Evolutionary conservation across 2,329 filamentous ascomycete species (phyloP), one percentile per base, ranked within the genome.

Genomic region (Fusarium sp.): DNA sequence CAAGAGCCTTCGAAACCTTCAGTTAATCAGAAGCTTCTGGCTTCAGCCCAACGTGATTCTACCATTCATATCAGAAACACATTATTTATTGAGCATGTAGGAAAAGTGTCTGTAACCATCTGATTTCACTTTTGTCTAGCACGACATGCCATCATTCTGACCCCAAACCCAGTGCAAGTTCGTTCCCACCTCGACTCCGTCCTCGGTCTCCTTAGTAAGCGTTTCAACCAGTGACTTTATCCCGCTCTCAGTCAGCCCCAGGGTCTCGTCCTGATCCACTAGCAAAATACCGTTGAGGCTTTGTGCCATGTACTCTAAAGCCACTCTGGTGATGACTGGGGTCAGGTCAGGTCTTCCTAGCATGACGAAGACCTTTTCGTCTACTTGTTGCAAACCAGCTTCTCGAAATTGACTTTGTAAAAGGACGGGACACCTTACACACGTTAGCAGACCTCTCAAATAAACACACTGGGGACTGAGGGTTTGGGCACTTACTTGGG

Each of bases 301-400:
- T 1, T 54, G 51, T 17, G 10, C 5, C 24, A 38, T 28, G 3
- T 7, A 54, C 4, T 13, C 1, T 20, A 38, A 54, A 26, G 5
- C 14, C 35, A 38, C 20, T 22, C 7, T 54, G 4, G 2, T 54
- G 0, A 13, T 7, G 0, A 1, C 11, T 36, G 35, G 5, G 0
- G 6, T 54, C 10, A 54, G 0, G 1, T 54, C 51, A 13, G 51
- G 51, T 54, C 18, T 54, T 17, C 35, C 51, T 1, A 54, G 5
- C 1, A 14, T 38, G 2, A 54, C 5, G 4, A 54, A 54, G 1
- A 54, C 7, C 20, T 28, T 54, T 38, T 54, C 35, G 7, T 54
- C 35, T 2, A 54, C 35, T 0, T 17, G 24, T 2, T 38, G 18
- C 14, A 54, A 7, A 1, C 35, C 35, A n/a, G 51, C 35, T 0